phyloP scores from a whole-genome alignment of 768 basidiomycete genomes.

The Amanita inopinata region DNA sequence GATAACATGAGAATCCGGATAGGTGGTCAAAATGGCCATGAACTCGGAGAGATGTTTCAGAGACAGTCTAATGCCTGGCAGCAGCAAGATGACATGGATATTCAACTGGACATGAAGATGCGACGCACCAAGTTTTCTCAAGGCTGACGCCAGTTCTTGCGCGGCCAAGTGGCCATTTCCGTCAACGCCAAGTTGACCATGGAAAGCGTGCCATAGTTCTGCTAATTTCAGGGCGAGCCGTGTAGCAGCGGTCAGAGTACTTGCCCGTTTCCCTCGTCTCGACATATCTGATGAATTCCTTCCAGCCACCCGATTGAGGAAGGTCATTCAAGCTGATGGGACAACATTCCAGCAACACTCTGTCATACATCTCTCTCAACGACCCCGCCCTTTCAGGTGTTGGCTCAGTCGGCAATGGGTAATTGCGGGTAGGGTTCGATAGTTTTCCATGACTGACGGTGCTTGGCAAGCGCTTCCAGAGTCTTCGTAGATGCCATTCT shows the following conservation, averaged over 20 bases:
- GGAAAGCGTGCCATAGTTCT: constrained; percentile 92
- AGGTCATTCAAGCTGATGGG: constrained; percentile 30
- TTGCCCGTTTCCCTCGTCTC: constrained; percentile 74
- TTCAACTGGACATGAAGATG: neutral
- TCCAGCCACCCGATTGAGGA: constrained; percentile 50
- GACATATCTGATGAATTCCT: constrained; percentile 65
- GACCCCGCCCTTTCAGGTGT: constrained; percentile 55
- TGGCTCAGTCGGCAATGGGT: constrained; percentile 19
- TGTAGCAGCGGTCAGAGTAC: constrained; percentile 18
- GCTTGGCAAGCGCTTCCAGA: constrained; percentile 52
- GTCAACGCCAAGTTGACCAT: constrained; percentile 83
- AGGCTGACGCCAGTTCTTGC: constrained; percentile 28
- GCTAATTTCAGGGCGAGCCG: constrained; percentile 13
- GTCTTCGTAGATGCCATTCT: constrained; percentile 45
- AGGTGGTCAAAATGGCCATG: constrained; percentile 67
- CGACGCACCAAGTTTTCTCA: constrained; percentile 59
- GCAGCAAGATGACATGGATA: neutral
- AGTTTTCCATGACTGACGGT: constrained; percentile 13
- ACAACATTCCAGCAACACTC: constrained; percentile 58
- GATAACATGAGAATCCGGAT: constrained; percentile 56
- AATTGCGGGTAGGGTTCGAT: neutral
- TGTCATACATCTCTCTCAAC: constrained; percentile 64
- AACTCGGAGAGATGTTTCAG: constrained; percentile 70
- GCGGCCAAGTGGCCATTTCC: constrained; percentile 76
- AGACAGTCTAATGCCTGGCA: constrained; percentile 61